These are phyloP conservation scores for Aurinia saxatilis DNA, from an alignment of 345 rosid species.

Conservation along the genomic window DNA sequence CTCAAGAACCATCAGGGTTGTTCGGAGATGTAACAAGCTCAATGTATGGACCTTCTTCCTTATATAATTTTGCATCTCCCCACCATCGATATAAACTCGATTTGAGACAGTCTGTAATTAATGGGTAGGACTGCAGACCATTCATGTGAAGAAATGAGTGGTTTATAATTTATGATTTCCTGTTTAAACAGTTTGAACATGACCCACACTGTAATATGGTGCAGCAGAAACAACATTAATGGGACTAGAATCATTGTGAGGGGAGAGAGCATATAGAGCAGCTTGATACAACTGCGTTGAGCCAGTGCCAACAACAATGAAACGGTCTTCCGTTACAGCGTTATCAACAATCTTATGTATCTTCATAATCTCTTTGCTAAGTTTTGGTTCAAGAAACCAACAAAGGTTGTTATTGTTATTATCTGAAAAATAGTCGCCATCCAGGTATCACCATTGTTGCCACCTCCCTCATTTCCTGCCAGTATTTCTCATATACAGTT, in stretches of 20 bases:
- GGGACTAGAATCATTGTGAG: constrained; percentile 49
- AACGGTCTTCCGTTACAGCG: constrained; percentile 56
- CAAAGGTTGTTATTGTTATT: constrained; percentile 38
- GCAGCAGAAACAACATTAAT: constrained; percentile 72
- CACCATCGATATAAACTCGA: constrained; percentile 77
- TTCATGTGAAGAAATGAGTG: too few relatives aligned
- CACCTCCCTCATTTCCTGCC: constrained; percentile 62
- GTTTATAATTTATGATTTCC: too few relatives aligned
- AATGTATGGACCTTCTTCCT: constrained; percentile 58
- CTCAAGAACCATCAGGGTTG: constrained; percentile 76
- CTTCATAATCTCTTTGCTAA: constrained; percentile 52
- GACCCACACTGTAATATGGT: constrained; percentile 76
- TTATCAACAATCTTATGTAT: constrained; percentile 73
- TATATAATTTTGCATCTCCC: constrained; percentile 67
- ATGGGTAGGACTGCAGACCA: constrained; percentile 64
- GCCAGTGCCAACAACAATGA: constrained; percentile 86
- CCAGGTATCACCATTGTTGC: constrained; percentile 71
- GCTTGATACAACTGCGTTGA: constrained; percentile 89
- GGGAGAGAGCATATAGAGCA: constrained; percentile 68
- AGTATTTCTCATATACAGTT: constrained; percentile 69
- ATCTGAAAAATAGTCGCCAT: constrained; percentile 94
- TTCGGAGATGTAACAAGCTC: constrained; percentile 92
- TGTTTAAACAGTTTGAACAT: not conserved
- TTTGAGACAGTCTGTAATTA: constrained; percentile 67
- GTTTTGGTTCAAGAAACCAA: constrained; percentile 88